Evolutionary conservation across 306 rosid genomes (phyloP).

Genomic region (Cucumis sativus): Cucumber_9930_V3 NC_026655.2:2116001-2116500

Average conservation of each 20-base stretch:
- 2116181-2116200: slow-evolving; percentile 42
- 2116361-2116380: slow-evolving; percentile 84
- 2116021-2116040: slow-evolving; percentile 39
- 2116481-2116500: slow-evolving; percentile 93
- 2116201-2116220: slow-evolving; percentile 63
- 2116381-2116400: slow-evolving; percentile 66
- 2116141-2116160: slow-evolving; percentile 37
- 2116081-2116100: slow-evolving; percentile 23
- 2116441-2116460: slow-evolving; percentile 64
- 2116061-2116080: slow-evolving; percentile 18
- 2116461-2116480: slow-evolving; percentile 85
- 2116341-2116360: slow-evolving; percentile 55
- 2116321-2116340: slow-evolving; percentile 29
- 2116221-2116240: slow-evolving; percentile 53
- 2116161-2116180: slow-evolving; percentile 43
- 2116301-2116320: slow-evolving; percentile 48
- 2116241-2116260: slow-evolving; percentile 20
- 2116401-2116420: slow-evolving; percentile 92
- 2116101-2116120: slow-evolving; percentile 15
- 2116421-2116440: slow-evolving; percentile 84
- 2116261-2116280: slow-evolving; percentile 30
- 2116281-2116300: slow-evolving; percentile 52
- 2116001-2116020: slow-evolving; percentile 52
- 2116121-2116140: slow-evolving; percentile 21
- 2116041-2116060: slow-evolving; percentile 32